Base-by-base conservation (phyloP, 2,329 filamentous ascomycete genomes). In the Penicillium sclerotiorum region DNA sequence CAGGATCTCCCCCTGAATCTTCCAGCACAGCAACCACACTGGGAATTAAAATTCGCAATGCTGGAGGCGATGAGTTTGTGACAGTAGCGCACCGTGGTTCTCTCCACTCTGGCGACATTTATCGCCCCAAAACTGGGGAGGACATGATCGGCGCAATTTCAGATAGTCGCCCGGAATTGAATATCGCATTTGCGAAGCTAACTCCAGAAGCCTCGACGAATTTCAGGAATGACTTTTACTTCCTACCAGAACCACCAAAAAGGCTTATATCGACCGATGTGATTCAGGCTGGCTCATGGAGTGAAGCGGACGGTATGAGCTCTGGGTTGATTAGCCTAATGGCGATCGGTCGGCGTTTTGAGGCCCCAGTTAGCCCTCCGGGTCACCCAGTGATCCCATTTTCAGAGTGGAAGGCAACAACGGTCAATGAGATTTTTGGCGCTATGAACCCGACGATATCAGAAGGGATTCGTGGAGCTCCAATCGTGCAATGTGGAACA, bases 231-330 rank as follows among this genome's bases (percentile, higher is more conserved):
- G n/a, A 15, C 11, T 52, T 25, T 15, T 49, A 50, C 35, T 55
- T 55, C 20, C 49, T 52, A 41, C 46, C 53, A 5, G 18, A 55
- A 42, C 38, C 49, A n/a, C 43, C 43, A 27, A 20, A 23, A 12
- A 21, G 11, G 5, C 30, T 53, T 8, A 11, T 45, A 13, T 20
- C 20, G 25, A 39, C 32, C 7, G n/a, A 42, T 11, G 12, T 22
- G 15, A 45, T 53, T 12, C 6, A 38, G 2, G 33, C 36, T 22
- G 51, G 47, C 33, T 47, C 51, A 44, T 53, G 51, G 47, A 47
- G 51, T 33, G 51, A 53, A 42, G 21, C 43, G 3, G 51, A 53
- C 15, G 47, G 43, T n/a, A 53, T 53, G 51, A 53, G 51, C 25
- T 53, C 51, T 8, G 47, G 51, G 12, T 27, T 53, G n/a, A 27